Base-by-base conservation (phyloP, 1,284 basidiomycete genomes). In the Schizopora paradoxa region DNA sequence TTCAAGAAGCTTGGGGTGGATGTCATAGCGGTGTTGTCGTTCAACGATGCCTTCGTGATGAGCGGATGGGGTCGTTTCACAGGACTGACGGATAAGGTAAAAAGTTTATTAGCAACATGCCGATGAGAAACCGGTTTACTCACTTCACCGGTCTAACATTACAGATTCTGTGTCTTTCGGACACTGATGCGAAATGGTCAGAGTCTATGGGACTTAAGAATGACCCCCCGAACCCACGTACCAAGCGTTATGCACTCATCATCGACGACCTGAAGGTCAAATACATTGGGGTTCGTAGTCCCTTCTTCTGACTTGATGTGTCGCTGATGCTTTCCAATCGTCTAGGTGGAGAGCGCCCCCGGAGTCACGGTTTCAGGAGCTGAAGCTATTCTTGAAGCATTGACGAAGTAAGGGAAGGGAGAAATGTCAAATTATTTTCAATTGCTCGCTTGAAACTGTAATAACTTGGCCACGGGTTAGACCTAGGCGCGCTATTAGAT, bases 31-130 rank as follows among this genome's bases (percentile, higher is more conserved):
- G 77, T 86, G 51, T 54, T 89, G 49, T 77, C 83, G 16, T 76
- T 79, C 39, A 89, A 88, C 63, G 86, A 88, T 57, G 66, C 77
- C n/a, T 88, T 84, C 58, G 86, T 88, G 49, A 74, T 86, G 76
- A 81, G 75, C 55, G 88, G 79, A 39, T 91, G 87, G 84, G 81
- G 73, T 14, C 74, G 82, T 41, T 71, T 79, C 47, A 71, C 79
- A 53, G 78, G 78, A 5, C 68, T 82, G 56, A 76, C 83, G 61
- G 85, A 90, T 62, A 82, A 84, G 70, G 84, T 79, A 42, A n/a
- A 52, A 23, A 26, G 38, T 41, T 33, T 13, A n/a, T 19, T 7
- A 6, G 19, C 2, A 28, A 40, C 4, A 16, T 43, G 11, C 18
- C 22, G 7, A 2, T 40, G 23, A 23, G 22, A 21, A 18, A 26